Evolutionary conservation across 352 stramenopile species (phyloP).

Genomic region (Phytophthora ramorum): DNA sequence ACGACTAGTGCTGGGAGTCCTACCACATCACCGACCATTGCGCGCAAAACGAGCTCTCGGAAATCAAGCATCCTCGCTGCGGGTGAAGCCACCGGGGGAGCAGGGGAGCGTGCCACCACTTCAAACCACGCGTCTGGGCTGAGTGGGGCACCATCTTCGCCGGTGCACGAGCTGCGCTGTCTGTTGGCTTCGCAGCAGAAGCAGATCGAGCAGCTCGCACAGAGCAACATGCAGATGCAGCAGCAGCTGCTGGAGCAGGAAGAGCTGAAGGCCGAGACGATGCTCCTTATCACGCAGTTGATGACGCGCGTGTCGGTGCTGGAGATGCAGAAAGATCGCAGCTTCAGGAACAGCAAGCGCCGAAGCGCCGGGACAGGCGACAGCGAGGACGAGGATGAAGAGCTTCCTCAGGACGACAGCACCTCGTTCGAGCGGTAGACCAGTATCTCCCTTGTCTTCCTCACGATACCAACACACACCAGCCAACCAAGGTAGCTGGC

Average conservation of each 20-base stretch:
- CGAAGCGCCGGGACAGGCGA: constrained; percentile 38
- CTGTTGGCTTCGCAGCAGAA: constrained; percentile 66
- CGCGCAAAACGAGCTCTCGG: constrained; percentile 7
- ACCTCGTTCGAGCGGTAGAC: constrained; percentile 28
- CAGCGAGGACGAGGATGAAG: constrained; percentile 37
- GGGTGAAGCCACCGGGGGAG: constrained; percentile 43
- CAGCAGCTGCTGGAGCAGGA: constrained; percentile 84
- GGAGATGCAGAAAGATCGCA: constrained; percentile 60
- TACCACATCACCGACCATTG: constrained; percentile 18
- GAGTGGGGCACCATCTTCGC: constrained; percentile 37
- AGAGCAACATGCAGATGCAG: constrained; percentile 83
- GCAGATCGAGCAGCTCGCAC: constrained; percentile 75
- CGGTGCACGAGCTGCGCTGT: constrained; percentile 62
- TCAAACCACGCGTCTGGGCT: constrained; percentile 24
- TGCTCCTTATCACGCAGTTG: constrained; percentile 84
- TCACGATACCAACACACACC: constrained; percentile 4
- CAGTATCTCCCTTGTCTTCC: background rate
- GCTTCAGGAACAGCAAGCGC: constrained; percentile 33
- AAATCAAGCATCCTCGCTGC: constrained; percentile 39
- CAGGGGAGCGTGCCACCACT: constrained; percentile 36
- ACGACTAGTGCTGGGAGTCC: constrained; percentile 30
- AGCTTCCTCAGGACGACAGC: constrained; percentile 41
- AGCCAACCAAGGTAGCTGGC: constrained; percentile 21
- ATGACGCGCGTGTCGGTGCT: constrained; percentile 87
- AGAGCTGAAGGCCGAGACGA: constrained; percentile 85